Percentiles rank a stretch among this genome's conserved stretches.
Conservation (phyloP, 441 rosid species). For the Gossypium schwendimanii region DNA sequence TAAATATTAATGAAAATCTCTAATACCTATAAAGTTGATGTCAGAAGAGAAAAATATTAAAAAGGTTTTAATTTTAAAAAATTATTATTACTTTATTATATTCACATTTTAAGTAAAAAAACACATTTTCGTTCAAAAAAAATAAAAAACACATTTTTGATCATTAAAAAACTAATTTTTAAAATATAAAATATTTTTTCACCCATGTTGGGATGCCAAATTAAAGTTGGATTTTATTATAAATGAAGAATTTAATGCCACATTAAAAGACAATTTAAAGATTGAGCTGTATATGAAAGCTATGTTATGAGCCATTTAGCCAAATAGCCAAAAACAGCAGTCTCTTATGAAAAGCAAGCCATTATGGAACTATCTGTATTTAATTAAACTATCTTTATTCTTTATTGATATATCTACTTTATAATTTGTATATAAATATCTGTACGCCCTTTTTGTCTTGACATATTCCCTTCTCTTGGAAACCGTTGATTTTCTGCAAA, state of each 20-base stretch:
- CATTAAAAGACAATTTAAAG: neutral
- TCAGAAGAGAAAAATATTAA: too few species aligned
- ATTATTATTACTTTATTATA: too few species aligned
- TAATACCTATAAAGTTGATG: too few species aligned
- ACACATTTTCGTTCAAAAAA: neutral
- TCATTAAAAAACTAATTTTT: too few species aligned
- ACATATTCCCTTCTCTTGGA: neutral
- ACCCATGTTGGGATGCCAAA: too few species aligned
- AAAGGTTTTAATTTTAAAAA: too few species aligned
- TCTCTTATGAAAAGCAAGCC: neutral
- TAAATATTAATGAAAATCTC: too few species aligned
- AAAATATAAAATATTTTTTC: too few species aligned
- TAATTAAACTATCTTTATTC: neutral
- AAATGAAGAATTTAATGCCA: neutral
- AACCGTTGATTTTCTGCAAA: neutral
- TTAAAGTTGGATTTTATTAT: neutral
- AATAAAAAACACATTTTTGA: too few species aligned
- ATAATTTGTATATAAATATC: neutral
- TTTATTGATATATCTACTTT: neutral
- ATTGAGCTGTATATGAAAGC: neutral
- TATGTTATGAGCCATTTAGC: neutral
- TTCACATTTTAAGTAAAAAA: neutral
- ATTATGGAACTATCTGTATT: neutral
- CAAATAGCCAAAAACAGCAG: neutral
- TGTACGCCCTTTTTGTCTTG: neutral